These are phyloP conservation scores for Trichomonascaceae sp. DNA, from an alignment of 1,139 yeast species.

Conservation along the genomic window DNA sequence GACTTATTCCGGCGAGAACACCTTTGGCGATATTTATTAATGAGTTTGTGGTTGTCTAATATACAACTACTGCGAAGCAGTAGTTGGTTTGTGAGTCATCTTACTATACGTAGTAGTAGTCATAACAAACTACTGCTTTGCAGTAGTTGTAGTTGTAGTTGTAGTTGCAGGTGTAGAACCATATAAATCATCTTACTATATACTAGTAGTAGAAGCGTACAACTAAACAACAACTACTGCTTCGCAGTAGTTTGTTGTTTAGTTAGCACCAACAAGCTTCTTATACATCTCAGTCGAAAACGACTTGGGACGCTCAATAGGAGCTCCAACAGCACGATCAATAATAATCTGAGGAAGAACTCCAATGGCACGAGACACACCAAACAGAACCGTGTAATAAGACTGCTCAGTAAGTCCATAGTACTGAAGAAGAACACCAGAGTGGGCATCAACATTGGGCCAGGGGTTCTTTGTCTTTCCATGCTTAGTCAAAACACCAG, in stretches of 20 bases:
- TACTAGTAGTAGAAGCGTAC: too few relatives aligned
- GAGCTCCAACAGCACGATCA: slow-evolving; percentile 47
- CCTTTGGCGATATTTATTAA: slow-evolving; percentile 23
- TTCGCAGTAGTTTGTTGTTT: too few relatives aligned
- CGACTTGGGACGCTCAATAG: slow-evolving; percentile 51
- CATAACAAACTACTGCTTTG: too few relatives aligned
- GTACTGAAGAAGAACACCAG: slow-evolving; percentile 45
- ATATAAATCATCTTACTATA: too few relatives aligned
- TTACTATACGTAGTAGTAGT: too few relatives aligned
- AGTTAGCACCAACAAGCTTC: slow-evolving; percentile 30
- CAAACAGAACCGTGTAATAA: slow-evolving; percentile 47
- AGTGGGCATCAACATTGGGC: slow-evolving; percentile 51
- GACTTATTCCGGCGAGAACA: slow-evolving; percentile 46
- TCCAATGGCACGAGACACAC: slow-evolving; percentile 46
- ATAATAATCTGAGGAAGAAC: slow-evolving; percentile 46
- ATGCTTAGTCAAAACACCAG: slow-evolving; percentile 40
- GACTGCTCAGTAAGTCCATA: slow-evolving; percentile 43
- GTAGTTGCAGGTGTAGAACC: too few relatives aligned
- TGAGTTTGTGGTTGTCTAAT: too few relatives aligned
- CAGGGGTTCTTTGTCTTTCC: slow-evolving; percentile 54
- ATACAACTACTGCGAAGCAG: too few relatives aligned
- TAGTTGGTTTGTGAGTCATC: too few relatives aligned
- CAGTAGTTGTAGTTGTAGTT: too few relatives aligned
- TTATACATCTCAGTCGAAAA: slow-evolving; percentile 34
- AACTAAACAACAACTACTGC: too few relatives aligned